Base-by-base conservation (phyloP, 2,329 filamentous ascomycete species). In the Cladosporium austrohemisphaericum region DNA sequence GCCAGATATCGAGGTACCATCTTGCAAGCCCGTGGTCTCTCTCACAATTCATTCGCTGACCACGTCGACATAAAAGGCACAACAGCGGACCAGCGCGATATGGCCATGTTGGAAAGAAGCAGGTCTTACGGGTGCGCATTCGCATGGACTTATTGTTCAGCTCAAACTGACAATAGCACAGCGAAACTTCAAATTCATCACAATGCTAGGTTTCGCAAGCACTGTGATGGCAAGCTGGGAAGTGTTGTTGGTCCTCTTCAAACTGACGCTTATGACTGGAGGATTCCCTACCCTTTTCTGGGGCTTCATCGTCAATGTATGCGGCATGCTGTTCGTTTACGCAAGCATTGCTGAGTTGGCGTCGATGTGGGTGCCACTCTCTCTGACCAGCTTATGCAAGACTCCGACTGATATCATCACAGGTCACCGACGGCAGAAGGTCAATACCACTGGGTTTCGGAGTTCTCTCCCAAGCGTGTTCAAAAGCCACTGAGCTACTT, bases 401-500 rank as follows among this genome's bases (percentile, higher is more conserved):
- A 38, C 3, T 20, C 9, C 19, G 11, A 16, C 43, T 49, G 26
- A 49, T 20, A n/a, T 5, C 16, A 18, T 40, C 10, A 18, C n/a
- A 49, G 46, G 46, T 49, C 46, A 2, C 46, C 46, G 8, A 49
- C 46, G 14, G 46, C 46, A 8, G 46, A 36, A 66, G 49, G 49
- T 14, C 46, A 70, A 52, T 70, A 69, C 46, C 49, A 70, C 31
- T 60, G 56, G 67, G 69, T 71, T 1, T 69, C 67, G 3, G 60
- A 71, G 19, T 65, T 73, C 11, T 68, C 69, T 2, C 70, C 70
- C 7, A 59, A 60, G n/a, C 63, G 63, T 2, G 68, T 61, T 35
- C 69, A 70, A 50, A 69, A 65, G 32, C 65, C 72, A 46, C 63
- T 72, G 48, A 71, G 68, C 52, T 74, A 72, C 47, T 57, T 73